Evolutionary conservation across 257 asterid species (phyloP), one percentile per base, ranked within the genome.

Genomic region (Lithospermum erythrorhizon): DNA sequence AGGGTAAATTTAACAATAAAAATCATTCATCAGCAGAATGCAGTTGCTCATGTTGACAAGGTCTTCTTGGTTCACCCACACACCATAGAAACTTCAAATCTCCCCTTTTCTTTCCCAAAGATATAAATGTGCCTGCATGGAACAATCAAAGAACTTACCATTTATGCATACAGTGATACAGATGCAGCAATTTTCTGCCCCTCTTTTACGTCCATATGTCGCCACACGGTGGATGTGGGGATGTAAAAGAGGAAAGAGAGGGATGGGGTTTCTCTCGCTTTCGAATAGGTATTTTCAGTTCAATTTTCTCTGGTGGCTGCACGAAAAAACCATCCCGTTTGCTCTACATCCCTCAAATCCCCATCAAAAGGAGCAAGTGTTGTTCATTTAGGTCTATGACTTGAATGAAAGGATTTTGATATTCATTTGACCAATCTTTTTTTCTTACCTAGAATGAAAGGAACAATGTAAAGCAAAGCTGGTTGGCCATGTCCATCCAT

Each of bases 51-150:
- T 93, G 99, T 2, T 80, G 84, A 58, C 99, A 93, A 51, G 76
- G 82, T 45, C 90, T 74, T 21, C 79, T 82, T 3, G 99, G 99
- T 62, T 87, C 96, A 30, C 97, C 97, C 61, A 75, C 83, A 14
- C 85, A 73, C 99, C 99, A 93, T 11, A 87, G 67, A 68, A 77
- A 84, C 89, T 80, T 79, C 69, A 87, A 71, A 29, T 89, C 96
- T 22, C 99, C 97, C 71, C 87, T 87, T 81, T 80, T 79, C 76
- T 73, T 79, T 25, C 85, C 99, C 65, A 87, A 29, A 2, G 82
- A 54, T 67, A 93, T 76, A 75, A 93, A 71, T 1, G 99, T 85
- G 47, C 99, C 99, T 93, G 81, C 64, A 27, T 68, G 63, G 17
- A 59, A 67, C 21, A 49, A 27, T 15, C 59, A 21, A 24, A n/a